These are phyloP conservation scores for Aspergillus udagawae DNA, from an alignment of 2,329 filamentous ascomycete genomes.

Conservation along the genomic window DNA sequence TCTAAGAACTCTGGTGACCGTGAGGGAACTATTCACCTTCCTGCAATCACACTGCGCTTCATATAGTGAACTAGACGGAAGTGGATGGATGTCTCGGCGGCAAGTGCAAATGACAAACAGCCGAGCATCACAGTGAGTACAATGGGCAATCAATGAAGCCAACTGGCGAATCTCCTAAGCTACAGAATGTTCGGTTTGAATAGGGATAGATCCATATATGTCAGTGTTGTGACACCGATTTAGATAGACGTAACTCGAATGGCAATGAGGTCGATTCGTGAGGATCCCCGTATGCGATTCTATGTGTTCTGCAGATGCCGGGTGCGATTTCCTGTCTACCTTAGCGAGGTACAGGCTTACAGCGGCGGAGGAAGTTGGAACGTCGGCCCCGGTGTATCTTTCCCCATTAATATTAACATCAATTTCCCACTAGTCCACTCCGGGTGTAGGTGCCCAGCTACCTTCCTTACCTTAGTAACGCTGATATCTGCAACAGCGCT, in stretches of 20 bases:
- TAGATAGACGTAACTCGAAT: background rate
- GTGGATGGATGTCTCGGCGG: background rate
- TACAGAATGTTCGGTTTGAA: background rate
- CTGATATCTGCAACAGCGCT: background rate
- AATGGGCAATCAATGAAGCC: background rate
- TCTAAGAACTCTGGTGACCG: background rate
- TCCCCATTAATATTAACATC: constrained; percentile 6
- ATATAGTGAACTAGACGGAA: background rate
- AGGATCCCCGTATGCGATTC: background rate
- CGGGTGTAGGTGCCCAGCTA: too few relatives aligned
- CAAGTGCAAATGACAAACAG: background rate
- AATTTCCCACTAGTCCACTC: constrained; percentile 1
- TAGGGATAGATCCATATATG: background rate
- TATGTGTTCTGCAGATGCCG: background rate
- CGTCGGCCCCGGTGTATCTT: constrained; percentile 16
- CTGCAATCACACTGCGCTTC: background rate
- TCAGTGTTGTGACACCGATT: background rate
- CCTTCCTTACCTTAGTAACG: background rate
- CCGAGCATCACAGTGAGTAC: background rate
- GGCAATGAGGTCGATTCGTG: background rate
- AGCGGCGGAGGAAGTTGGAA: background rate
- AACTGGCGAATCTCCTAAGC: background rate
- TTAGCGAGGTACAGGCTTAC: background rate
- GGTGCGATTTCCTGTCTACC: background rate
- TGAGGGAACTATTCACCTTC: background rate